Evolutionary conservation across 2,329 filamentous ascomycete species (phyloP).

Genomic region (Ceratocystis papillata): DNA sequence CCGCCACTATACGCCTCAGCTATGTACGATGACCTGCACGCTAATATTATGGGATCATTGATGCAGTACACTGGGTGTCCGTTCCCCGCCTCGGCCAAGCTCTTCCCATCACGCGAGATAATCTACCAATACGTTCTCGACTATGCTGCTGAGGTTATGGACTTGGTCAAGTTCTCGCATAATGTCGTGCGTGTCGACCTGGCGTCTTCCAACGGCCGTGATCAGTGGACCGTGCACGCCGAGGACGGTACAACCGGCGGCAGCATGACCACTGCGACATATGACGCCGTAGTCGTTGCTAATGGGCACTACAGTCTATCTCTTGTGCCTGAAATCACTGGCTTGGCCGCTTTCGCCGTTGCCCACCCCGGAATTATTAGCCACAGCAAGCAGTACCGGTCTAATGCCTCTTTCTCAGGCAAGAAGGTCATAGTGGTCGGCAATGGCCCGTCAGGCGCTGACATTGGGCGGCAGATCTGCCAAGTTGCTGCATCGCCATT

Average conservation of each 20-base stretch:
- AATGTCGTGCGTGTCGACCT: slow-evolving; percentile 52
- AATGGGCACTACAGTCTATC: slow-evolving; percentile 65
- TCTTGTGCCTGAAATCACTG: slow-evolving; percentile 52
- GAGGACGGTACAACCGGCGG: slow-evolving; percentile 30
- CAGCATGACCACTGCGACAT: slow-evolving; percentile 38
- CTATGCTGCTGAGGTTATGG: slow-evolving; percentile 58
- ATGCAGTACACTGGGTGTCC: slow-evolving; percentile 68
- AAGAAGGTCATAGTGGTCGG: slow-evolving; percentile 78
- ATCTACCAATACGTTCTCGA: slow-evolving; percentile 63
- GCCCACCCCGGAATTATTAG: slow-evolving; percentile 50
- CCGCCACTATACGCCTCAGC: slow-evolving; percentile 64
- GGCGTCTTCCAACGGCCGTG: slow-evolving; percentile 25
- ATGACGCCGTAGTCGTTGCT: slow-evolving; percentile 65
- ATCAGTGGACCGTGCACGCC: slow-evolving; percentile 19
- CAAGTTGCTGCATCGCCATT: slow-evolving; percentile 48
- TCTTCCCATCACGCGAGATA: slow-evolving; percentile 62
- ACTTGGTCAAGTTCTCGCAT: slow-evolving; percentile 58
- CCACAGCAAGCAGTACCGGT: slow-evolving; percentile 73
- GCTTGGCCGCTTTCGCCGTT: slow-evolving; percentile 48
- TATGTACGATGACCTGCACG: slow-evolving; percentile 71
- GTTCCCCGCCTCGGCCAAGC: slow-evolving; percentile 52
- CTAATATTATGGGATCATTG: slow-evolving; percentile 71
- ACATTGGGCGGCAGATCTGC: slow-evolving; percentile 69
- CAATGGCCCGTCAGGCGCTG: slow-evolving; percentile 71
- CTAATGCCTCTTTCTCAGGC: slow-evolving; percentile 47